phyloP scores from a whole-genome alignment of 1,284 basidiomycete species.

The Irpex sp. region DNA sequence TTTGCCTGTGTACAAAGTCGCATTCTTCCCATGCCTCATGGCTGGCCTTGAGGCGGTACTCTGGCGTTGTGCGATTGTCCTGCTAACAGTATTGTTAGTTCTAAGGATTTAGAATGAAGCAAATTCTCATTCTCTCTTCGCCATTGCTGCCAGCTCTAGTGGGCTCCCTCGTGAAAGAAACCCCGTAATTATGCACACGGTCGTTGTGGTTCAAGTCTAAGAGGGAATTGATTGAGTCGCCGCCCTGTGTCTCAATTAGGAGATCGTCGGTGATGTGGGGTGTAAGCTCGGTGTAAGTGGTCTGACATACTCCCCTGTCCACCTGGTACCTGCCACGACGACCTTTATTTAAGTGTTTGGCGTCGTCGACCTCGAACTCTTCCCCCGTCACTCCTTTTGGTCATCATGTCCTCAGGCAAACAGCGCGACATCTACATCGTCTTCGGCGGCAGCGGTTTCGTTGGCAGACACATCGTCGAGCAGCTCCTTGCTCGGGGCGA shows the following conservation, averaged over 20 bases:
- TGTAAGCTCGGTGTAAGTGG: not conserved
- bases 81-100: not conserved
- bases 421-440: slow-evolving; percentile 67
- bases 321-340: not conserved
- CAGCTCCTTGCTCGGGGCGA: slow-evolving; percentile 78
- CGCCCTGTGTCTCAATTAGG: not conserved
- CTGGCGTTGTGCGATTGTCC: not conserved
- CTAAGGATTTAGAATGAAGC: not conserved
- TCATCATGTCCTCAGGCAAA: slow-evolving; percentile 21
- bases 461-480: slow-evolving; percentile 88
- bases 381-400: not conserved
- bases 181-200: too few species aligned
- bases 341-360: not conserved
- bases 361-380: not conserved
- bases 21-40: not conserved
- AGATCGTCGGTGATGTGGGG: not conserved
- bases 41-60: not conserved
- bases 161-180: too few species aligned
- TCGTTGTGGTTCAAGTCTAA: not conserved
- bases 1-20: not conserved
- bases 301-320: not conserved
- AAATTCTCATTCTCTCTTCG: not conserved
- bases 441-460: slow-evolving; percentile 89
- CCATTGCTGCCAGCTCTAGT: too few species aligned
- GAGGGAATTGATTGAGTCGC: not conserved